Percentiles rank a stretch among this genome's conserved stretches.
phyloP scores from a whole-genome alignment of 2,329 filamentous ascomycete species.

The Colletotrichum lupini region DNA sequence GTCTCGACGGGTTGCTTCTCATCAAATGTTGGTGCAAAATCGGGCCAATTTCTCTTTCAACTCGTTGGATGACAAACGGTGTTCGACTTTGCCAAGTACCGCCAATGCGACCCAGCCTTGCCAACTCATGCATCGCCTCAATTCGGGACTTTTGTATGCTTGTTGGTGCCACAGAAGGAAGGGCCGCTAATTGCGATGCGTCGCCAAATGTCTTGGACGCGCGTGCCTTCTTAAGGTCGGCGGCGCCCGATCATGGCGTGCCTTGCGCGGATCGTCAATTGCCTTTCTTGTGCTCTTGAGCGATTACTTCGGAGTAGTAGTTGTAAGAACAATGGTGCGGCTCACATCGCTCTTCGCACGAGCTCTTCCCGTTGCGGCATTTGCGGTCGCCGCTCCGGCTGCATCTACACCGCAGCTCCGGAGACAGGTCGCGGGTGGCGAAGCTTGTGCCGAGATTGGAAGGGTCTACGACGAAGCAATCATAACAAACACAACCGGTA shows the following conservation, averaged over 20 bases:
- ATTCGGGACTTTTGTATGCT: background rate
- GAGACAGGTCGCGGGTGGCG: background rate
- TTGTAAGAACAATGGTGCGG: background rate
- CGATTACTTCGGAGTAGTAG: too few species aligned
- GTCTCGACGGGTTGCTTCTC: too few species aligned
- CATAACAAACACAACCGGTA: background rate
- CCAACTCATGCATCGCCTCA: background rate
- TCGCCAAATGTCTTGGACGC: background rate
- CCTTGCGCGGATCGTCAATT: too few species aligned
- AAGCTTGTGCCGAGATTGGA: constrained; percentile 19
- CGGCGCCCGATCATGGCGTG: background rate
- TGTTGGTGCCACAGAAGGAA: background rate
- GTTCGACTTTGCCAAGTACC: background rate
- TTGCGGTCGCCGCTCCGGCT: constrained; percentile 9
- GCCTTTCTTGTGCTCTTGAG: too few species aligned
- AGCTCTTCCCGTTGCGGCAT: background rate
- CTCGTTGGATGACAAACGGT: background rate
- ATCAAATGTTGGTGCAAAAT: too few species aligned
- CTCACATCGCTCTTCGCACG: background rate
- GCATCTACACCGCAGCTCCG: background rate
- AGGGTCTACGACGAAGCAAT: constrained; percentile 3
- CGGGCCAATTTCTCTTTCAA: too few species aligned
- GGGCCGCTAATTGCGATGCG: background rate
- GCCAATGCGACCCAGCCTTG: background rate
- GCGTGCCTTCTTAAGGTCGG: background rate